Conservation (phyloP, 495 filamentous ascomycete species). For the Lasiosphaeria ovina region DNA sequence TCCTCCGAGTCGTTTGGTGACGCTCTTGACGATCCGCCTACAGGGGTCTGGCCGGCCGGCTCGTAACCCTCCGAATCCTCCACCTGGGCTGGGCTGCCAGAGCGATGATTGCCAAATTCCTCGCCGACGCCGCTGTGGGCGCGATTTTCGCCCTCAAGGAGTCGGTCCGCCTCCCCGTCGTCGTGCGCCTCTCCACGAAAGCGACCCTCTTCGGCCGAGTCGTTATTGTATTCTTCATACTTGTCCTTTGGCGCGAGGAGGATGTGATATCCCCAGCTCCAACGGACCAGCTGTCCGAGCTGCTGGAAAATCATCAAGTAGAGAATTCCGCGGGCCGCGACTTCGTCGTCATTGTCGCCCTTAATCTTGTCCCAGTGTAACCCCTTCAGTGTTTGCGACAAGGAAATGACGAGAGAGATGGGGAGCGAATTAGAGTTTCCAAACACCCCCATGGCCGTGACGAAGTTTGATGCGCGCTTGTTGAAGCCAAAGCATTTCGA, state of each 20-base stretch:
- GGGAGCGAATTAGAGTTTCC: slow-evolving; percentile 98
- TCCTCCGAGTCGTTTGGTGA: slow-evolving; percentile 45
- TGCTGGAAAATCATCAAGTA: slow-evolving; percentile 98
- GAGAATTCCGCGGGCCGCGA: slow-evolving; percentile 87
- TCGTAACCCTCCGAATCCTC: slow-evolving; percentile 43
- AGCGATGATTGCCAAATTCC: slow-evolving; percentile 9
- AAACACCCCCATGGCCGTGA: slow-evolving; percentile 96
- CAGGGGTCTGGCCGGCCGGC: slow-evolving; percentile 48
- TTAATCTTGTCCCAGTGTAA: slow-evolving; percentile 90
- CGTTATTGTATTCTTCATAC: slow-evolving; percentile 58
- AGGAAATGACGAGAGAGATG: slow-evolving; percentile 90
- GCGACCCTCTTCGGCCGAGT: slow-evolving; percentile 63
- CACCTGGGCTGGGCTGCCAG: slow-evolving; percentile 26
- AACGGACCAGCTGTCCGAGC: slow-evolving; percentile 88
- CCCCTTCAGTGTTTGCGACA: slow-evolving; percentile 86
- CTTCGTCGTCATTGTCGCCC: slow-evolving; percentile 92
- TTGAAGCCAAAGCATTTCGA: slow-evolving; percentile 74
- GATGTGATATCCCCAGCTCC: slow-evolving; percentile 98
- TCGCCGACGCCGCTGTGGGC: slow-evolving; percentile 26
- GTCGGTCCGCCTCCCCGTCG: slow-evolving; percentile 25
- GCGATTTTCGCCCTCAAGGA: slow-evolving; percentile 30
- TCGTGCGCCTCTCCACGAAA: slow-evolving; percentile 62
- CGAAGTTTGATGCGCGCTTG: slow-evolving; percentile 84
- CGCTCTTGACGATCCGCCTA: slow-evolving; percentile 37
- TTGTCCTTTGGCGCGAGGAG: slow-evolving; percentile 77